Percentiles rank a stretch among this genome's conserved stretches.
These are phyloP conservation scores for Dendrostoma leiphaemia DNA, from an alignment of 2,329 filamentous ascomycete species.

Conservation along the genomic window DNA sequence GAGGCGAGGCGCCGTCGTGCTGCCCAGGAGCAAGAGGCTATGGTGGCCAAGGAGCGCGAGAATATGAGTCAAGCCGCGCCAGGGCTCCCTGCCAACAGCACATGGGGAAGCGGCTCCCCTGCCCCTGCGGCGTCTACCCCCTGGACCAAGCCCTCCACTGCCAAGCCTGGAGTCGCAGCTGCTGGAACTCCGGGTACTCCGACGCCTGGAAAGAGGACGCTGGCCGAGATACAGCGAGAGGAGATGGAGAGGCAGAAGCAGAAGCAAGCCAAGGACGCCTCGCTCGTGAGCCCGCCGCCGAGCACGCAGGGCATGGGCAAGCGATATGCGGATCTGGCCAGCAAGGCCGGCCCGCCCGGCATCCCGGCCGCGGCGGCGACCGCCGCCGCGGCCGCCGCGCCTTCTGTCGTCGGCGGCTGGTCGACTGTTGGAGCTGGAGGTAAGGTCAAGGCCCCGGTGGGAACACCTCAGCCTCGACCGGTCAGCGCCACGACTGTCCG, in stretches of 20 bases:
- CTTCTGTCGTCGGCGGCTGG: slow-evolving; percentile 62
- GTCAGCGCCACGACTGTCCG: slow-evolving; percentile 36
- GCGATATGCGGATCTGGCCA: slow-evolving; percentile 90
- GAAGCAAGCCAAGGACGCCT: slow-evolving; percentile 54
- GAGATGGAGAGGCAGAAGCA: slow-evolving; percentile 90
- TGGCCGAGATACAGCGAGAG: slow-evolving; percentile 95
- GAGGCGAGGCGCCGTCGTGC: slow-evolving; percentile 76
- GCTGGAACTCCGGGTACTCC: slow-evolving; percentile 24
- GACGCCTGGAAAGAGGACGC: slow-evolving; percentile 71
- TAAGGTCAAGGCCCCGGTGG: slow-evolving; percentile 76
- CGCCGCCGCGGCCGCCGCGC: slow-evolving; percentile 24
- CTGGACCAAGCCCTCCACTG: slow-evolving; percentile 63
- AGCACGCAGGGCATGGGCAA: slow-evolving; percentile 60
- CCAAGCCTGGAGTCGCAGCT: slow-evolving; percentile 32
- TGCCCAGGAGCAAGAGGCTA: slow-evolving; percentile 75
- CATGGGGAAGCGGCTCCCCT: slow-evolving; percentile 81
- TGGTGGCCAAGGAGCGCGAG: slow-evolving; percentile 58
- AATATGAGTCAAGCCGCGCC: slow-evolving; percentile 59
- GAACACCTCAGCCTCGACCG: slow-evolving; percentile 47
- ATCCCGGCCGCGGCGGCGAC: slow-evolving; percentile 38
- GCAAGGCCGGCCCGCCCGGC: slow-evolving; percentile 55
- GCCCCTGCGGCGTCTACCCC: slow-evolving; percentile 54
- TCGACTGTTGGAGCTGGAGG: slow-evolving; percentile 93
- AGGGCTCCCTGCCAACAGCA: slow-evolving; percentile 82
- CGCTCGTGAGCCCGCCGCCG: slow-evolving; percentile 46